These are phyloP conservation scores for Ramaria sp. DNA, from an alignment of 768 basidiomycete genomes.

Conservation along the genomic window DNA sequence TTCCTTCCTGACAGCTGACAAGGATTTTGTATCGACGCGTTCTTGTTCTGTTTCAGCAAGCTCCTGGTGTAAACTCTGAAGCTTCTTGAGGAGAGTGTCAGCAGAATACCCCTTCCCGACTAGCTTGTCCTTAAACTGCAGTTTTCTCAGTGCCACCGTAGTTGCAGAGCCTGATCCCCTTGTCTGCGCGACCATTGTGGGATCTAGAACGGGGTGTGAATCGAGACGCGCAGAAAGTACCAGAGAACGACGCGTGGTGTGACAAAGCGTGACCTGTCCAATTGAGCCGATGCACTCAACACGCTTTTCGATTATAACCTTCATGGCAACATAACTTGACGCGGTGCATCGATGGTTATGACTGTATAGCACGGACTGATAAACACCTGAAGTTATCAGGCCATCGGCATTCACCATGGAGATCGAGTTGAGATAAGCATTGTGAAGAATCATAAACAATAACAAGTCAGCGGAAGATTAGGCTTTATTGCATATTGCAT, in stretches of 20 bases:
- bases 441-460: too few relatives aligned
- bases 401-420: too few relatives aligned
- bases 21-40: conserved; percentile 60
- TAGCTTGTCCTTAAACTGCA: conserved; percentile 72
- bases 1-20: conserved; percentile 61
- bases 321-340: too few relatives aligned
- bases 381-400: too few relatives aligned
- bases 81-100: conserved; percentile 77
- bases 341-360: too few relatives aligned
- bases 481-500: too few relatives aligned
- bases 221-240: not conserved
- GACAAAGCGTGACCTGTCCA: not conserved
- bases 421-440: too few relatives aligned
- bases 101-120: conserved; percentile 64
- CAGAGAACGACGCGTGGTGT: not conserved
- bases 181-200: conserved; percentile 9
- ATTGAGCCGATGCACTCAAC: too few relatives aligned
- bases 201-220: not conserved
- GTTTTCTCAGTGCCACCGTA: conserved; percentile 13
- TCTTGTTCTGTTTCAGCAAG: conserved; percentile 86
- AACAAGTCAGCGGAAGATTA: too few relatives aligned
- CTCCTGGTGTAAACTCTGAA: conserved; percentile 66
- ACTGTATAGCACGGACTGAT: too few relatives aligned
- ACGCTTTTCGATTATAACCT: too few relatives aligned
- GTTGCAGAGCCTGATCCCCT: not conserved